Evolutionary conservation across 208 protist genomes (phyloP), one percentile per base, ranked within the genome.

Genomic region (Acanthamoeba quina): DNA sequence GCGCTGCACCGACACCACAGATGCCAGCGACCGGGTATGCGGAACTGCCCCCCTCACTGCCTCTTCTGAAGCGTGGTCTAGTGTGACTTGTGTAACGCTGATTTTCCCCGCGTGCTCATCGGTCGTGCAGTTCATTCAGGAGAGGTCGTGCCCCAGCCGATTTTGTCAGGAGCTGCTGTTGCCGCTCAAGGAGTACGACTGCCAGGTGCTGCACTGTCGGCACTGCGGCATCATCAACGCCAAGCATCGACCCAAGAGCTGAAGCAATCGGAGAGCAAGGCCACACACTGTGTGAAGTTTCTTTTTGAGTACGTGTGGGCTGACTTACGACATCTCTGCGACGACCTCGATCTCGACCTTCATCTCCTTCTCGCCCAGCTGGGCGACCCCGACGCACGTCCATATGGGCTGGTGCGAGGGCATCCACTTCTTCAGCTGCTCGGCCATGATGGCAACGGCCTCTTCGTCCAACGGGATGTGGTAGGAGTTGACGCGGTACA

Each of bases 121-220:
- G 29, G 74, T 44, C 44, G 5, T 24, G 47, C 78, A 86, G 78
- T 86, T 62, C 85, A 74, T 91, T 56, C 4, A 31, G 85, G 62
- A 74, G n/a, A 66, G 19, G 58, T 91, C 85, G 31, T 91, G 85
- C 64, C 85, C 85, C 10, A 91, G 85, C 85, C 85, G 85, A 68
- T 91, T 74, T 31, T 91, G 85, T 26, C 85, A 91, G 60, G 85
- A 91, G 85, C 60, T 91, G 58, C 85, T 91, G 19, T 24, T 91
- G n/a, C 85, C 85, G 11, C 58, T 91, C 5, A 91, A 91, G 85
- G 85, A 91, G 60, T 21, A 91, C 15, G 44, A 91, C 34, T 91
- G 85, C 44, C 34, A 68, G 56, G 85, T 91, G 29, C 29, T 91
- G 85, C 64, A 76, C 44, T 91, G 85, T 21, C 29, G 85, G 60